Base-by-base conservation (phyloP, 1,284 basidiomycete species). In the Paramarasmius palmivorus region DNA sequence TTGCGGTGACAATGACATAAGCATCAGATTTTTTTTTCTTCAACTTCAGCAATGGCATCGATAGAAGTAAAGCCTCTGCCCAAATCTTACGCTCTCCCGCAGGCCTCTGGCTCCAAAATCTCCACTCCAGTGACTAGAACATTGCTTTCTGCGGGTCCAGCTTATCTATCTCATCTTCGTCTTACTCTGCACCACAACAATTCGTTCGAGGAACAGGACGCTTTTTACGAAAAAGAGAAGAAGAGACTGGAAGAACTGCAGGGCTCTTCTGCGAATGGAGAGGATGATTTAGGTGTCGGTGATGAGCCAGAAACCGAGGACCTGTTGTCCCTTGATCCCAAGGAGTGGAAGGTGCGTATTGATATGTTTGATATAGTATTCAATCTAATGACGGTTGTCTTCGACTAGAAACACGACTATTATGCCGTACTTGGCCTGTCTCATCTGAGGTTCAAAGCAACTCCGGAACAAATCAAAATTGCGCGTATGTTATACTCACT, bases 391-490 rank as follows among this genome's bases (percentile, higher is more conserved):
- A 12, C 46, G 36, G 25, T 17, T 38, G 45, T 15, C 34, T 20
- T 47, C 36, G 26, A 38, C 23, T 48, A 93, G 92, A 93, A 95
- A 83, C 97, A 98, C 84, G 96, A 99, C 71, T 93, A 98, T 71
- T 98, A 98, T 69, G 92, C 92, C 55, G 93, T 98, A 34, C 88
- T 98, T 50, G 96, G 96, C 65, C 83, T 99, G 4, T 96, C 94
- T 23, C 86, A 90, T 65, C 79, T 98, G 55, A 83, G 96, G 56
- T 94, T 92, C 82, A 87, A 81, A 62, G 96, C 96, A 9, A 93
- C 84, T 17, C 82, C 86, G 36, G 93, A 89, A 57, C 96, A 99
- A 69, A 99, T 99, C 72, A 96, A 95, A 73, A 86, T 97, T 67
- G 94, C 96, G 59, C 95, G 95, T 95, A 73, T 64, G 92, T 84